Evolutionary conservation across 345 rosid species (phyloP).

Genomic region (Brassica napus): Da-Ae NC_063445.1:33076001-33076500

Average conservation of each 20-base stretch:
- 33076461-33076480: too few species aligned
- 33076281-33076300: too few species aligned
- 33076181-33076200: neutral
- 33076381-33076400: too few species aligned
- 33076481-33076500: too few species aligned
- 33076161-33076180: neutral
- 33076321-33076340: too few species aligned
- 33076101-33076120: conserved; percentile 7
- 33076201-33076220: neutral
- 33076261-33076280: neutral
- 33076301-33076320: too few species aligned
- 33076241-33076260: neutral
- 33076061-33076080: neutral
- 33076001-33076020: conserved; percentile 9
- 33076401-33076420: too few species aligned
- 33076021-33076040: conserved; percentile 27
- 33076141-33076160: neutral
- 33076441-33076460: too few species aligned
- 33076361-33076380: too few species aligned
- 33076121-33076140: neutral
- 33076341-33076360: too few species aligned
- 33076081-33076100: neutral
- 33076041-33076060: conserved; percentile 37
- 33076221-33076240: neutral
- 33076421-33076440: too few species aligned